Base-by-base conservation (phyloP, 257 asterid species). In the Primulina tabacum region DNA sequence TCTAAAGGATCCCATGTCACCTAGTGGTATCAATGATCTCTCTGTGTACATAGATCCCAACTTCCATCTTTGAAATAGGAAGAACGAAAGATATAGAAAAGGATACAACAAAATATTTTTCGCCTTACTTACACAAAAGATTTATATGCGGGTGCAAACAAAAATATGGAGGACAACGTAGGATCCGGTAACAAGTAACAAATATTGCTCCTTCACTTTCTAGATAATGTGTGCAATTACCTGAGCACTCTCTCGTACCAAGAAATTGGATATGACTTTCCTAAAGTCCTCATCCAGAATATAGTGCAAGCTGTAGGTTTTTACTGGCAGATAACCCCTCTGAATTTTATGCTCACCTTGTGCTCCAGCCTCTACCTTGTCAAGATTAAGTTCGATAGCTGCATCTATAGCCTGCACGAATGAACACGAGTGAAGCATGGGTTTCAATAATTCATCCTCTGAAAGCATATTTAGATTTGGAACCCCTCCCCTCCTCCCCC, bases 281-380 rank as follows among this genome's bases (percentile, higher is more conserved):
- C 86, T 85, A 83, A 94, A 94, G 38, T 64, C 97, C 70, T 87
- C 84, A 67, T 94, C 96, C 32, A 83, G 73, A 65, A 90, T 85
- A 75, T 85, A 90, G 82, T 90, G 99, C 58, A 86, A 80, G 84
- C 99, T 93, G 80, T 90, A 90, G 73, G 97, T 93, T 18, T 85
- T 64, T 47, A 81, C 96, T 0, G 99, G 99, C 83, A 90, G 75
- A 77, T 94, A 93, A 8, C 99, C 99, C 81, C 99, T 81, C 80
- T 90, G 97, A 71, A 93, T 90, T 80, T 93, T 93, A 73, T 93
- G 99, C 79, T 93, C 99, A 5, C 99, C 99, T 76, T 93, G 99
- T 38, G 99, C 99, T 67, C 99, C 99, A 26, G 99, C 99, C 82
- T 93, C 97, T 59, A 93, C 96, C 77, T 74, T 87, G 75, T 73